phyloP scores from a whole-genome alignment of 176 grass and related monocot species.

The Zea mays region DNA sequence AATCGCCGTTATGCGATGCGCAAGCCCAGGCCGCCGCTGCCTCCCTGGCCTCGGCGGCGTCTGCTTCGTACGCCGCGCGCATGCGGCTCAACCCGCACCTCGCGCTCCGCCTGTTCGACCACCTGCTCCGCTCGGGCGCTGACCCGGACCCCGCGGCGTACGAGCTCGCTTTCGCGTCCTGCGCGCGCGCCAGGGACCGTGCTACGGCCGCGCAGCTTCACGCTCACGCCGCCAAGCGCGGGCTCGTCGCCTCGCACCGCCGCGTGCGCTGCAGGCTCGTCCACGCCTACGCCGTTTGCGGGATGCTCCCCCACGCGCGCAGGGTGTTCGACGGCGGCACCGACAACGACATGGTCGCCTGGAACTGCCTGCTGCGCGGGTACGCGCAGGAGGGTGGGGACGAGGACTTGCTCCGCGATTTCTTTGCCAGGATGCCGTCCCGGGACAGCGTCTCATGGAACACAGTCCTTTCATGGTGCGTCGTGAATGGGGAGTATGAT shows the following conservation, averaged over 20 bases:
- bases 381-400: constrained; percentile 43
- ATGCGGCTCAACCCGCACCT: constrained; percentile 49
- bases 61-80: constrained; percentile 27
- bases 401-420: constrained; percentile 34
- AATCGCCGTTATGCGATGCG: constrained; percentile 17
- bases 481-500: constrained; percentile 40
- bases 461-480: constrained; percentile 51
- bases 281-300: constrained; percentile 46
- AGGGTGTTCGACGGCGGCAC: constrained; percentile 58
- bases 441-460: constrained; percentile 67
- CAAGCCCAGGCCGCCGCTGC: neutral
- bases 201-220: constrained; percentile 44
- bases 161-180: constrained; percentile 53
- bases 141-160: constrained; percentile 45
- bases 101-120: constrained; percentile 47
- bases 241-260: constrained; percentile 25
- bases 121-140: constrained; percentile 45
- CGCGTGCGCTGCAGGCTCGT: constrained; percentile 54
- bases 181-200: constrained; percentile 39
- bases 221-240: constrained; percentile 45
- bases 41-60: constrained; percentile 15
- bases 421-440: constrained; percentile 51
- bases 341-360: constrained; percentile 44
- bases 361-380: constrained; percentile 62
- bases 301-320: constrained; percentile 40